Conservation (phyloP, 345 rosid species). For the Citrus reticulata region DNA sequence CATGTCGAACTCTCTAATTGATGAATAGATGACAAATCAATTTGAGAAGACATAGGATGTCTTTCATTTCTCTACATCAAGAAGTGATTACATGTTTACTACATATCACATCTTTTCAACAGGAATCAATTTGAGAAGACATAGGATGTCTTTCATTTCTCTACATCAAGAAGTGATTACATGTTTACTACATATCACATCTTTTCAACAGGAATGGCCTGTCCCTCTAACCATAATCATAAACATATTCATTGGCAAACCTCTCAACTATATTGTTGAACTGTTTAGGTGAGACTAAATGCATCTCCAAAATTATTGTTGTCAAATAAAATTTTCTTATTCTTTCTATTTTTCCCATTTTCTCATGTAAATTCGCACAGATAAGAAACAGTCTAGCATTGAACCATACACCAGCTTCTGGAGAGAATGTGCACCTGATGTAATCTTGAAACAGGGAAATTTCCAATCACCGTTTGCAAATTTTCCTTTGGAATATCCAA, state of each 20-base stretch:
- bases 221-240: too few species aligned
- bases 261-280: not conserved
- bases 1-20: not conserved
- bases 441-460: constrained; percentile 47
- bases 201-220: too few species aligned
- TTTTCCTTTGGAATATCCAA: constrained; percentile 57
- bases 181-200: too few species aligned
- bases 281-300: not conserved
- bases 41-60: not conserved
- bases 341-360: not conserved
- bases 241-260: not conserved
- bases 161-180: not conserved
- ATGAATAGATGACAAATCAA: not conserved
- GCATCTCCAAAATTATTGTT: not conserved
- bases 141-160: not conserved
- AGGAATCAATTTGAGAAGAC: not conserved
- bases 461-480: constrained; percentile 57
- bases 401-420: not conserved
- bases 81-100: not conserved
- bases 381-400: not conserved
- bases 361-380: not conserved
- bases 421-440: constrained; percentile 49
- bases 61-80: not conserved
- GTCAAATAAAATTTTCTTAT: not conserved
- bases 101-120: too few species aligned